Evolutionary conservation across 176 grass and related monocot genomes (phyloP), one percentile per base, ranked within the genome.

Genomic region (Chloris gayana): DNA sequence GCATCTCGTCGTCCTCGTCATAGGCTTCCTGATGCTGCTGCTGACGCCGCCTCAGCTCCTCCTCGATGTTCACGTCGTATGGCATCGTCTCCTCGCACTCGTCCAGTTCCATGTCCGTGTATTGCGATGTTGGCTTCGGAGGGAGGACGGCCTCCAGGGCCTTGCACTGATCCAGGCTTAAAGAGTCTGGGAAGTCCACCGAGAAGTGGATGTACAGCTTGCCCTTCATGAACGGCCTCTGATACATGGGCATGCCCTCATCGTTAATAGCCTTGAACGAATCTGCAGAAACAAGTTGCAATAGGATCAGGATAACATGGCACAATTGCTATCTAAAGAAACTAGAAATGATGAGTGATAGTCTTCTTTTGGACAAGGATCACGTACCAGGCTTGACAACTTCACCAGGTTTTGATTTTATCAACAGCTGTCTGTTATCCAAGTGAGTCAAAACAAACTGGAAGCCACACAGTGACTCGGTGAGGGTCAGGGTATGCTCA

Each of bases 131-230:
- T 0, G 90, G 83, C 85, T 80, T 91, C 8, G 83, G 83, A 2
- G 93, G 93, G 19, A 97, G 91, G 56, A 89, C 66, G 0, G 75
- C 53, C 66, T 91, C 88, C 0, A 97, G 84, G 5, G 93, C 90
- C 80, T 91, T 97, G 88, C 93, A 91, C 68, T 97, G 85, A 5
- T 97, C 93, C 0, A 7, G 88, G 72, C 44, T 87, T 46, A 97
- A 17, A 0, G 90, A 80, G 75, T 97, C 93, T 0, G 93, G 93
- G 83, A 97, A 97, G 0, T 93, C 93, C 5, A 97, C 90, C 0
- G 90, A 86, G 64, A 97, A 97, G 71, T 93, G 93, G 83, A 97
- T 88, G 85, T 97, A 97, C 15, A 97, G 82, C 79, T 97, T 97
- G 61, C 93, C 93, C 83, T 84, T 97, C 93, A 97, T 93, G 83